phyloP scores from a whole-genome alignment of 2,329 filamentous ascomycete genomes.

The Colletotrichum sp. region DNA sequence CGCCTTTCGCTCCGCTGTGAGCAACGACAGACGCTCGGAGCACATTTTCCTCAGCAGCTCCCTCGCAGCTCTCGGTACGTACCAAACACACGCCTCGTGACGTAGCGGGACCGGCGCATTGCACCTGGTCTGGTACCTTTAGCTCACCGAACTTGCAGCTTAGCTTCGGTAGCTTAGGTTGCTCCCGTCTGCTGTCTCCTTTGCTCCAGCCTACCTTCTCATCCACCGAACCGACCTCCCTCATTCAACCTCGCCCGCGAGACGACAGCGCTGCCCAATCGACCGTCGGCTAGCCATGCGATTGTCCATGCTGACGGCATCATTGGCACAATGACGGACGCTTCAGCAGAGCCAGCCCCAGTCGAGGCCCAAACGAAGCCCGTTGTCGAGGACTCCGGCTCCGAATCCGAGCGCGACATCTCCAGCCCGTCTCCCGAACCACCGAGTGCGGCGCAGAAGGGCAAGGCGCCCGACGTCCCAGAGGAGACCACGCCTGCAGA shows the following conservation, averaged over 20 bases:
- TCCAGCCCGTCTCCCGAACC: not conserved
- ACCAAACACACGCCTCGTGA: constrained; percentile 11
- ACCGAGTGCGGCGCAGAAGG: constrained; percentile 3
- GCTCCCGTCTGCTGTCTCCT: not conserved
- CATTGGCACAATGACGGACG: constrained; percentile 46
- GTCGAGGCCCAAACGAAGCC: constrained; percentile 28
- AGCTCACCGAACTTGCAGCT: constrained; percentile 2
- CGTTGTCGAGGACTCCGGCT: constrained; percentile 22
- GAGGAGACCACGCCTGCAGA: not conserved
- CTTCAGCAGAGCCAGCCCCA: constrained; percentile 37
- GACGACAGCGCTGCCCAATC: not conserved
- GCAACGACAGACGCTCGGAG: not conserved
- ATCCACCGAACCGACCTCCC: not conserved
- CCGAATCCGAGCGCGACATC: constrained; percentile 6
- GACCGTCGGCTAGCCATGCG: constrained; percentile 1
- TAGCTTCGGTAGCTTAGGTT: not conserved
- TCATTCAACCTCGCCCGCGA: not conserved
- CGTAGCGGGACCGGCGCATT: constrained; percentile 8
- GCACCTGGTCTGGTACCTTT: not conserved
- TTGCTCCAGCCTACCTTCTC: not conserved
- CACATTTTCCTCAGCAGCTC: not conserved
- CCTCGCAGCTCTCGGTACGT: not conserved
- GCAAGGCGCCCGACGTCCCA: constrained; percentile 10
- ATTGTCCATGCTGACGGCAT: constrained; percentile 10
- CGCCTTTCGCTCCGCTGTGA: not conserved